Conservation (phyloP, 345 rosid genomes). For the Camelina sativa region DNA sequence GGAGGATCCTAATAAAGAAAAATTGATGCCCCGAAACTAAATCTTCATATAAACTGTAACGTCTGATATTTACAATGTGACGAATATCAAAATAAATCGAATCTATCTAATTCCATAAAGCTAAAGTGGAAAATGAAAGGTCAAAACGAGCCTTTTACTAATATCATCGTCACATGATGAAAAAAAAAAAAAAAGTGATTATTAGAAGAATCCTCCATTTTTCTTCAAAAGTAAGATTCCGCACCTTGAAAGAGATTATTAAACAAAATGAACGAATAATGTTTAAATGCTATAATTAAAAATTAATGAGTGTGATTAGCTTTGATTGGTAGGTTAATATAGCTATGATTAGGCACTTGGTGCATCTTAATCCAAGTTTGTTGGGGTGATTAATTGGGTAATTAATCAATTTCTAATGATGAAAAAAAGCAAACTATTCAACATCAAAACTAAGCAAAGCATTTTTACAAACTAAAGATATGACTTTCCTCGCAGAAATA, state of each 20-base stretch:
- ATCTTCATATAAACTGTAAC: background rate
- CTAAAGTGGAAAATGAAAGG: conserved; percentile 21
- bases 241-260: background rate
- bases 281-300: background rate
- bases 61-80: conserved; percentile 2
- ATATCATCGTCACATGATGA: background rate
- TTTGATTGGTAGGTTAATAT: conserved; percentile 12
- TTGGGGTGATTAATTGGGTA: conserved; percentile 22
- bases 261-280: background rate
- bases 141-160: conserved; percentile 8
- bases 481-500: background rate
- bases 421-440: conserved; percentile 16
- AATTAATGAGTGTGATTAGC: background rate
- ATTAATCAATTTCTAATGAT: conserved; percentile 37
- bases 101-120: background rate
- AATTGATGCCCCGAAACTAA: conserved; percentile 15
- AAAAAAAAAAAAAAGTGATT: background rate
- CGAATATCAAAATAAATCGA: background rate
- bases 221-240: conserved; percentile 23
- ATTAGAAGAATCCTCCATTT: conserved; percentile 1
- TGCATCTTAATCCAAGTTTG: conserved; percentile 43
- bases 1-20: background rate
- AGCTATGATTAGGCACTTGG: conserved; percentile 17
- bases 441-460: conserved; percentile 6
- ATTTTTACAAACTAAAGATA: conserved; percentile 17